Base-by-base conservation (phyloP, 2,329 filamentous ascomycete species). In the Fusarium brachygibbosum region DNA sequence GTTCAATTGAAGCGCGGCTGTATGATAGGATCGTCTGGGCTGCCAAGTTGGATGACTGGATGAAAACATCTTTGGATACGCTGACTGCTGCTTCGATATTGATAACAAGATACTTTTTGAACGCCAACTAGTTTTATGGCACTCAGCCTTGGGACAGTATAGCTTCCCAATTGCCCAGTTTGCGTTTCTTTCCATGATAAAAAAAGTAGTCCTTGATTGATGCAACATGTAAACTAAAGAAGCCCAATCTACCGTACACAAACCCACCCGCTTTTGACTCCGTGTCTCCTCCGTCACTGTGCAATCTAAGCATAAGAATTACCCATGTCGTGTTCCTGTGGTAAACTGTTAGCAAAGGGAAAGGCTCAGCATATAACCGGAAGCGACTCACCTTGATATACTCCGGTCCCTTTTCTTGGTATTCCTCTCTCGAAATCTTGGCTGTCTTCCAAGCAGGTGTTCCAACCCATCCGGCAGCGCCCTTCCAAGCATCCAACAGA, bases 401-500 rank as follows among this genome's bases (percentile, higher is more conserved):
- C 74, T 98, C 95, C 23, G 89, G 85, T 2, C 96, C 96, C 84
- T 97, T 98, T 84, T 99, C 96, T 73, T 88, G 79, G 81, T 93
- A 99, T 80, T 98, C 96, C 70, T 91, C 91, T 74, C 87, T 89
- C 3, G 90, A 92, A 41, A 99, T 87, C 65, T 89, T 91, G 6
- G 89, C 88, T 35, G 82, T 80, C 77, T 85, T 88, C 81, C 90
- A 90, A 21, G 85, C 84, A 32, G 83, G 77, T 2, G 85, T 84
- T 14, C 87, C 84, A 19, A 91, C 92, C 95, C 96, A 99, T 66
- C 88, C 85, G 14, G 96, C 95, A 2, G 96, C 96, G 10, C 96
- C 96, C 79, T 87, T 93, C 96, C 96, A 99, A 5, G 95, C 93
- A 84, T 99, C 96, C 35, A 97, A 82, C 28, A 96, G 78, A 3